phyloP scores from a whole-genome alignment of 805 yeast genomes.

The Monosporozyma unispora region DNA sequence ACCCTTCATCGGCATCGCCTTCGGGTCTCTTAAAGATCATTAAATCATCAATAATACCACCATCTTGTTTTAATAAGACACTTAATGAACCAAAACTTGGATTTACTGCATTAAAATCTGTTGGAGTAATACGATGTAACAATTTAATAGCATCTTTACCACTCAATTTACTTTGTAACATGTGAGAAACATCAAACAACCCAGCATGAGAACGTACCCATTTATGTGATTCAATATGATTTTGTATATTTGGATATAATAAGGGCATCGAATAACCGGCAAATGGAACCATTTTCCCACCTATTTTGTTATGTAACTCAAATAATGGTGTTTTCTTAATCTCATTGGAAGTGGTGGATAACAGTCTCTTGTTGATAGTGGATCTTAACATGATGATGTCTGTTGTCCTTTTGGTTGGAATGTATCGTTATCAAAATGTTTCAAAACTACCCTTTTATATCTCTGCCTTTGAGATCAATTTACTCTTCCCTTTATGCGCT shows the following conservation, averaged over 20 bases:
- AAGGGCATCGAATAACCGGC: constrained; percentile 98
- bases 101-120: constrained; percentile 55
- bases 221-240: constrained; percentile 85
- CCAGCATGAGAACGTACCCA: constrained; percentile 91
- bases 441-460: not conserved
- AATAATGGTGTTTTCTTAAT: constrained; percentile 64
- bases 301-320: constrained; percentile 65
- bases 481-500: not conserved
- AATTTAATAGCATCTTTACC: constrained; percentile 64
- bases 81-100: constrained; percentile 63
- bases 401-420: no score
- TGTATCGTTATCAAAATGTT: no score
- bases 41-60: constrained; percentile 89
- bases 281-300: constrained; percentile 89
- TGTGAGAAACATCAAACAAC: constrained; percentile 91
- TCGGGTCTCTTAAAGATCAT: constrained; percentile 64
- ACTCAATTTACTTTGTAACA: constrained; percentile 78
- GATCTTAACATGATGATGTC: not conserved
- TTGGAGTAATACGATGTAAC: constrained; percentile 78
- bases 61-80: constrained; percentile 63
- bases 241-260: constrained; percentile 60
- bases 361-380: not conserved
- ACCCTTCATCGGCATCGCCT: constrained; percentile 43
- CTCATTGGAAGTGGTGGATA: constrained; percentile 20
- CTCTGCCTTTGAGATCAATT: not conserved